Evolutionary conservation across 805 yeast genomes (phyloP), one percentile per base, ranked within the genome.

Genomic region (Cyberlindnera maritima): DNA sequence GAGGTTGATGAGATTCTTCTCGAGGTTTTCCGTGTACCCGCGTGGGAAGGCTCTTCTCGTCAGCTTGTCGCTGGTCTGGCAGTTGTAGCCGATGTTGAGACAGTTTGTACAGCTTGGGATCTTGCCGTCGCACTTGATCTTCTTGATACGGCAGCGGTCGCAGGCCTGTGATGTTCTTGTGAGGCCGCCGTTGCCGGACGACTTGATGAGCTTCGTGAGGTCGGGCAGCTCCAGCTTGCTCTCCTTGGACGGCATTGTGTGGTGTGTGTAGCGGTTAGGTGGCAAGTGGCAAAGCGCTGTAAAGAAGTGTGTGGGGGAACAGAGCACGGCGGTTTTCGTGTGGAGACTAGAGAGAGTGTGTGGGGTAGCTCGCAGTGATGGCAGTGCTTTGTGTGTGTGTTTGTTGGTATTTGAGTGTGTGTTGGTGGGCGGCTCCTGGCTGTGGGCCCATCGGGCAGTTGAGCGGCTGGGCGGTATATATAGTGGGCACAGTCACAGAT

Each of bases 21-120:
- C 95, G 54, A 86, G 66, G 56, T 80, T 81, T 64, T 84, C 88
- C 1, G 95, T 86, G 59, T 86, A 86, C 0, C 94, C 92, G 57
- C 83, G 82, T 3, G 94, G 92, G 51, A 85, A 84, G 1, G 91
- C 87, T 49, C 89, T 71, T 64, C 95, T 72, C 0, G 90, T 80
- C 23, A 86, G 65, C 59, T 83, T 84, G 65, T 85, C 92, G 46
- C 85, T 78, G 3, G 85, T 85, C 35, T 80, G 76, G 62, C 95
- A 86, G 38, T 76, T 80, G 56, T 81, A 82, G 0, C 83, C 84
- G 36, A 82, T 79, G 51, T 77, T 77, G 31, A 69, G 66, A 60
- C 94, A 86, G 58, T 83, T 83, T 32, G 80, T 71, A 61, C 95
- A 86, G 38, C 70, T 63, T 10, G 90, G 90, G 2, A 78, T 72